These are phyloP conservation scores for Adiantum capillusveneris DNA, from an alignment of 75 land plant species.

Conservation along the genomic window DNA sequence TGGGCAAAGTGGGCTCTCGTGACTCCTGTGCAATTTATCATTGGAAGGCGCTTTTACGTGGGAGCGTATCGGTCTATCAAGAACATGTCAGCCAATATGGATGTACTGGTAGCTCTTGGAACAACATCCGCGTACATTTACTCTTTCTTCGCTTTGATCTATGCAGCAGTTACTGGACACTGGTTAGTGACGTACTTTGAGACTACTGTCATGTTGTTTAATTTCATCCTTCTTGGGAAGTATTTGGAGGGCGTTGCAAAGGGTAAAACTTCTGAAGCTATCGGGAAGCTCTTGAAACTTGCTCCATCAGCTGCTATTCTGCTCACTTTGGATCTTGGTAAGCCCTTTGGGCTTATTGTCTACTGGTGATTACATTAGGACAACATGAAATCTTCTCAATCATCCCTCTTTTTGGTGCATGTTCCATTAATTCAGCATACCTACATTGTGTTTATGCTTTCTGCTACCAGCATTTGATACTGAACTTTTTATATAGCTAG, in stretches of 20 bases:
- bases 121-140: slow-evolving; percentile 88
- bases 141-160: slow-evolving; percentile 73
- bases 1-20: slow-evolving; percentile 87
- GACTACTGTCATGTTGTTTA: slow-evolving; percentile 90
- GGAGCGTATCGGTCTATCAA: slow-evolving; percentile 84
- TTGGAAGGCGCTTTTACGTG: slow-evolving; percentile 80
- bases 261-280: slow-evolving; percentile 92
- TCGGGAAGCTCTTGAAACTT: slow-evolving; percentile 84
- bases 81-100: slow-evolving; percentile 91
- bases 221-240: slow-evolving; percentile 86
- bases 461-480: too few species aligned
- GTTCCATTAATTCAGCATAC: neutral
- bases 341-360: neutral
- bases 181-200: slow-evolving; percentile 84
- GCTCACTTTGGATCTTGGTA: slow-evolving; percentile 61
- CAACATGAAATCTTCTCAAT: neutral
- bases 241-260: slow-evolving; percentile 91
- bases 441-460: neutral
- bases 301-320: slow-evolving; percentile 82
- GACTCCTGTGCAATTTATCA: slow-evolving; percentile 71
- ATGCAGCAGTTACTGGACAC: slow-evolving; percentile 72
- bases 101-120: slow-evolving; percentile 83
- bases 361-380: neutral
- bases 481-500: too few species aligned
- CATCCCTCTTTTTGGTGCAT: neutral